Evolutionary conservation across 2,329 filamentous ascomycete genomes (phyloP), one percentile per base, ranked within the genome.

Genomic region (Aureobasidium sp.): DNA sequence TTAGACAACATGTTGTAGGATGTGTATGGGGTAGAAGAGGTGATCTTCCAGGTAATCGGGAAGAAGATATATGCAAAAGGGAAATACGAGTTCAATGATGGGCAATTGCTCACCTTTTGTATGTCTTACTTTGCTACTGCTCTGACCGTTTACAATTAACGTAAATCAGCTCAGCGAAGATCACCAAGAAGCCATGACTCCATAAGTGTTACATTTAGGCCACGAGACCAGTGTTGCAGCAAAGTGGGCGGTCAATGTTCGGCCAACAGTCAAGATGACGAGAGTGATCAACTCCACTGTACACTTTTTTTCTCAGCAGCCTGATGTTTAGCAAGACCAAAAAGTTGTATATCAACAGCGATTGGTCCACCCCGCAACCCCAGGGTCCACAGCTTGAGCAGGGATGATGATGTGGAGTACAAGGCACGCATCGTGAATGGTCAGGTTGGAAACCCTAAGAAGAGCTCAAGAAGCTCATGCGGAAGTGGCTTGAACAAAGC

Each of bases 371-470:
- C 37, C 57, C 45, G 7, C 42, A 50, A 41, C n/a, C 30, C 44
- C 47, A 62, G 61, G 61, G 61, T 62, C 61, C 44, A 48, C 41
- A 30, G 48, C 42, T 32, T 30, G 55, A 49, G 34, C 42, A 62
- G 3, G 54, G 54, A 62, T 62, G 61, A 62, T 55, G 48, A 16
- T 59, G 61, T 50, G 61, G 53, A 53, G 54, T 16, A 32, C 61
- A 47, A 59, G 55, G 61, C 55, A 62, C 54, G 48, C 53, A 11
- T 51, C 30, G 36, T 62, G 44, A 62, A 27, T 62, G 54, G 61
- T 27, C 47, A 55, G 27, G 54, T 34, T 21, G 2, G 11, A 5
- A 37, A 54, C 30, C 5, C 21, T 29, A 32, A 51, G 45, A 34
- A 34, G 16, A 30, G 59, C 50, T 54, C 50, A 39, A 32, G 41